Evolutionary conservation across 805 yeast species (phyloP).

Genomic region (Kurtzmaniella cleridarum): DNA sequence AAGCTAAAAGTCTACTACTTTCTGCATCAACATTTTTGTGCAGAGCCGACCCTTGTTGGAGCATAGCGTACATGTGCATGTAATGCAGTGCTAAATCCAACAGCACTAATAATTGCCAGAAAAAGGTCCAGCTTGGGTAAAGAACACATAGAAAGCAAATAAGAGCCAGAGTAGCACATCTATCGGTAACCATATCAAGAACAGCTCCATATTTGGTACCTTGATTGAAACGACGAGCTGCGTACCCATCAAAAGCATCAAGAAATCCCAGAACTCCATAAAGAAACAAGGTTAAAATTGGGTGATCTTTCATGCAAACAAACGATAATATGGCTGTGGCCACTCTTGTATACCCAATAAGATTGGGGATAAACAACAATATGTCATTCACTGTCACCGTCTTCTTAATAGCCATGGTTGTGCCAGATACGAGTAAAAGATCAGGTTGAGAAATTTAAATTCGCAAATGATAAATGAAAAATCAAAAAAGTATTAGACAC

Average conservation of each 20-base stretch:
- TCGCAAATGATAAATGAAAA: conserved; percentile 23
- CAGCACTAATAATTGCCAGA: conserved; percentile 81
- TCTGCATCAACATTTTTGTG: conserved; percentile 80
- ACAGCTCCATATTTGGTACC: conserved; percentile 94
- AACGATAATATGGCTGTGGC: conserved; percentile 77
- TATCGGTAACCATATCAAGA: conserved; percentile 96
- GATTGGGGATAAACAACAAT: conserved; percentile 79
- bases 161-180: conserved; percentile 94
- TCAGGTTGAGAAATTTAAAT: conserved; percentile 13
- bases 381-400: conserved; percentile 45
- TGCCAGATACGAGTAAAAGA: conserved; percentile 13
- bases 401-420: conserved; percentile 9
- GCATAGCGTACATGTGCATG: conserved; percentile 96
- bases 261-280: conserved; percentile 86
- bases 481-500: conserved; percentile 1
- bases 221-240: conserved; percentile 86
- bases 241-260: conserved; percentile 95
- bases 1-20: conserved; percentile 64
- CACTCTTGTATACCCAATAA: conserved; percentile 86
- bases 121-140: conserved; percentile 62
- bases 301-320: conserved; percentile 77
- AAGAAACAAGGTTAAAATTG: conserved; percentile 66
- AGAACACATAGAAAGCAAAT: conserved; percentile 78
- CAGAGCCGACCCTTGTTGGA: conserved; percentile 69
- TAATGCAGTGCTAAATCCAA: conserved; percentile 90